Conservation (phyloP, 2,329 filamentous ascomycete species). For the Trichoderma koningiopsis region DNA sequence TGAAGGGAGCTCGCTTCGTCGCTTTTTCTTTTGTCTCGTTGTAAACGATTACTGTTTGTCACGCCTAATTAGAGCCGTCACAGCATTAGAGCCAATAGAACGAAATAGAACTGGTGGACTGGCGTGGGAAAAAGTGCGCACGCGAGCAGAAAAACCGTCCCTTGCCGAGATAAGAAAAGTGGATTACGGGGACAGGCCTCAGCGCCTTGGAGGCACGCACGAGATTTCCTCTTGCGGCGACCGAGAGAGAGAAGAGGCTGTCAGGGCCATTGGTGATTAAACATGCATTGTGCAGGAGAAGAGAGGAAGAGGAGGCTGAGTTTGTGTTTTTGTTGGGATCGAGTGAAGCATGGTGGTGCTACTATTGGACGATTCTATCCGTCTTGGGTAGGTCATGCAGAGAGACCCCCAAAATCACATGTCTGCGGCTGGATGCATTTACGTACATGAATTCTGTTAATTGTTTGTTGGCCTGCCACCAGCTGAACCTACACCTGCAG, state of each 20-base stretch:
- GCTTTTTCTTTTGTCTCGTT: not conserved
- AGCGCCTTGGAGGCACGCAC: constrained; percentile 13
- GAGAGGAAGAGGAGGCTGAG: not conserved
- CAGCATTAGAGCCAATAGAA: not conserved
- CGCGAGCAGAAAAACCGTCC: constrained; percentile 5
- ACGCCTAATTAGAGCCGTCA: not conserved
- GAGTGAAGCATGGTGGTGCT: not conserved
- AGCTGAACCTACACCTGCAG: not conserved
- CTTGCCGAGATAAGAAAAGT: not conserved
- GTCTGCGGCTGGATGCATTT: not conserved
- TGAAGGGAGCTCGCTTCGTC: not conserved
- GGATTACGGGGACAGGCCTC: not conserved
- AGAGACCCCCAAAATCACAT: constrained; percentile 11
- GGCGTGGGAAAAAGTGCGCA: constrained; percentile 6
- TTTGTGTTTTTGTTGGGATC: not conserved
- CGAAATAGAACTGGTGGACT: not conserved
- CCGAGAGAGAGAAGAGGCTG: not conserved
- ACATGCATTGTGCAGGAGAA: not conserved
- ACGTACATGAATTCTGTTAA: not conserved
- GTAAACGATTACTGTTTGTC: not conserved
- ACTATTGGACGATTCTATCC: not conserved
- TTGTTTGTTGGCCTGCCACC: not conserved
- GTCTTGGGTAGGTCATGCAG: not conserved
- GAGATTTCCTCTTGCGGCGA: constrained; percentile 20
- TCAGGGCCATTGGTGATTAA: not conserved